A percentile compares a stretch with the other conserved stretches of the same genome.
Evolutionary conservation across 2,329 filamentous ascomycete species (phyloP).

Genomic region (Fusarium kyushuense): DNA sequence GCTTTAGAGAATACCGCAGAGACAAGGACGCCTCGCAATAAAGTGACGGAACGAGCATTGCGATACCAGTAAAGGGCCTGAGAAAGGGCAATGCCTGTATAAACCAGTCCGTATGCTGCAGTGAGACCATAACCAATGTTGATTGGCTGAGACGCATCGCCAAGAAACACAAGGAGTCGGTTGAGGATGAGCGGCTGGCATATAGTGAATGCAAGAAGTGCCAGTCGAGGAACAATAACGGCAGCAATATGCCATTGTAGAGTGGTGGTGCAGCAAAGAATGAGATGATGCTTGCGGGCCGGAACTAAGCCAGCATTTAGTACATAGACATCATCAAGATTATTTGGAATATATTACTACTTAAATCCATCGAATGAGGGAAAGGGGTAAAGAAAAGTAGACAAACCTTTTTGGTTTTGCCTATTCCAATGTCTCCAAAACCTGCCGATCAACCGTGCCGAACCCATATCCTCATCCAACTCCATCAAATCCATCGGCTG

Average conservation of each 20-base stretch:
- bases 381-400: background rate
- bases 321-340: slow-evolving; percentile 34
- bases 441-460: slow-evolving; percentile 46
- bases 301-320: slow-evolving; percentile 37
- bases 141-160: slow-evolving; percentile 40
- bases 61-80: slow-evolving; percentile 51
- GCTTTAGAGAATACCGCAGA: slow-evolving; percentile 53
- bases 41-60: slow-evolving; percentile 51
- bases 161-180: slow-evolving; percentile 51
- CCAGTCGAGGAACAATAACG: slow-evolving; percentile 50
- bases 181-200: slow-evolving; percentile 55
- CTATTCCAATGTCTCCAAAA: slow-evolving; percentile 49
- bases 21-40: slow-evolving; percentile 50
- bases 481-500: slow-evolving; percentile 52
- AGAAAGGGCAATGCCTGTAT: slow-evolving; percentile 49
- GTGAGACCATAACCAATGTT: slow-evolving; percentile 51
- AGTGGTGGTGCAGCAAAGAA: slow-evolving; percentile 46
- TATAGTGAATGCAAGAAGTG: slow-evolving; percentile 53
- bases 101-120: slow-evolving; percentile 51
- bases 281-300: slow-evolving; percentile 43
- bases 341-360: slow-evolving; percentile 17
- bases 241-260: slow-evolving; percentile 49
- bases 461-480: slow-evolving; percentile 52
- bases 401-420: slow-evolving; percentile 44
- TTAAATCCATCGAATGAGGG: slow-evolving; percentile 23